Base-by-base conservation (phyloP, 768 basidiomycete genomes). In the Calocybe gangraenosa region DNA sequence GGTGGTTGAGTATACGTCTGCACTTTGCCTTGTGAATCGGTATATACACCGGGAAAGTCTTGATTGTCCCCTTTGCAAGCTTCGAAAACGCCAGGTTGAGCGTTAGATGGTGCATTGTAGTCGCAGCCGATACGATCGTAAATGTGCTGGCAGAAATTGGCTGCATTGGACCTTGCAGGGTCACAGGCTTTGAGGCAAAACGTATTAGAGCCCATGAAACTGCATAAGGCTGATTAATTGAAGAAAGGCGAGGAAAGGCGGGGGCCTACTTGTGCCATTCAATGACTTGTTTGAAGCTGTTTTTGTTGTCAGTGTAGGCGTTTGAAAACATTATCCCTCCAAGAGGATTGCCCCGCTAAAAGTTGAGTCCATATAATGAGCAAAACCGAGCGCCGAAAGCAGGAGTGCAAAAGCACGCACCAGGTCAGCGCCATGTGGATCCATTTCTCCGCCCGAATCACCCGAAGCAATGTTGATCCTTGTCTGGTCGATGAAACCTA, bases 41-140 rank as follows among this genome's bases (percentile, higher is more conserved):
- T 65, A 48, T 69, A 71, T 7, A 65, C 43, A 8, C 86, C 87
- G 10, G 81, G 79, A 10, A 42, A 49, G 22, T 49, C 51, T 36
- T 52, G 79, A 56, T 77, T 68, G 15, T 87, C 84, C 13, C 81
- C 79, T 10, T 75, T 59, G 66, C 89, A 92, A 6, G 71, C 65
- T 46, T 81, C 76, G 63, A 87, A 91, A 0, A 69, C 66, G 15
- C 74, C 76, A 32, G 81, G 64, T 42, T 71, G 58, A 21, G 83
- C 83, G 20, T 68, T 62, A 56, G 75, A 79, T 2, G 88, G 87
- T 8, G 77, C 82, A 59, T 89, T 91, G 70, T 81, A 58, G 22
- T 37, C 47, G 22, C 57, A 58, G 0, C 57, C 53, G 36, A 53
- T 53, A 17, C 45, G 47, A 32, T 55, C 51, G 33, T 55, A 57